Base-by-base conservation (phyloP, 805 yeast genomes). In the Saturnispora zaruensis region DNA sequence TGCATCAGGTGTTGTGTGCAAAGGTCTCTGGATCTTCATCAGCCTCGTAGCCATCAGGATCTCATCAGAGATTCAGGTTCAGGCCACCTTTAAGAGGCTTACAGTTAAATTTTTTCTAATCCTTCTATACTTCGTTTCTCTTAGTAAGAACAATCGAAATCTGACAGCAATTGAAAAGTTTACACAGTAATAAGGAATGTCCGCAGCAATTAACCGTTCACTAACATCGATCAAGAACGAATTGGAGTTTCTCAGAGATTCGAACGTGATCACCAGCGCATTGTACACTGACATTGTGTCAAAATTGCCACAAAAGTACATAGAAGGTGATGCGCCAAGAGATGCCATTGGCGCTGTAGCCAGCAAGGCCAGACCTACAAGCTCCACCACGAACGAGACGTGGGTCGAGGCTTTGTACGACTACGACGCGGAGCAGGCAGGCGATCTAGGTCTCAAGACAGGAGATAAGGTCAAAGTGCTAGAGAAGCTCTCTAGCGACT, bases 401-500 rank as follows among this genome's bases (percentile, higher is more conserved):
- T 36, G 40, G 40, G 82, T 74, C 1, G 87, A 79, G 55, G 96
- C 88, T 0, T 50, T 85, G 44, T 93, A 85, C 66, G 87, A 79
- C 58, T 91, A 82, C 67, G 65, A 68, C 6, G 81, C 95, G 0
- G 86, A 81, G 57, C 88, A 87, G 63, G 70, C 77, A 0, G 91
- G 82, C 32, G 99, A 91, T 65, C 69, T 91, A 58, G 67, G 64
- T 7, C 71, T 91, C 18, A 59, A 57, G 33, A 73, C 69, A 36
- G 97, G 95, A 49, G 91, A 84, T 54, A 79, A 76, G 59, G 65
- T 93, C 45, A 75, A 76, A 30, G 78, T 93, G 5, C 50, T 79
- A 5, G 95, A 89, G 62, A 85, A 79, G 59, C 73, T 84, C 44
- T 85, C 91, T 20, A 74, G 77, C 36, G 91, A 89, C 61, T 91